Base-by-base conservation (phyloP, 345 rosid species). In the Clausena lansium region DNA sequence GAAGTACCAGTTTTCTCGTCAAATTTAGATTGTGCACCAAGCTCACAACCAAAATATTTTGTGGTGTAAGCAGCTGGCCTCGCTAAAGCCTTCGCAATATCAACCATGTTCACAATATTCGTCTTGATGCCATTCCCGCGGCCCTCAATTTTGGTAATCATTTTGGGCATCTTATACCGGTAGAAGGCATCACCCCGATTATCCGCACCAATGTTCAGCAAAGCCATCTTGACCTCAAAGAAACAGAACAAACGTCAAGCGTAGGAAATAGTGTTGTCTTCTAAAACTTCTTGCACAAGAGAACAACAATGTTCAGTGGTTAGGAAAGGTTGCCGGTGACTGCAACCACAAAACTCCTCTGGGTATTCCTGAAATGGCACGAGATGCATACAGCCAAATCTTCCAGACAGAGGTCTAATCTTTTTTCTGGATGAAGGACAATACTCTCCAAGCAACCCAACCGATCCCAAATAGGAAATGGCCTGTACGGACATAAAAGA, bases 181-280 rank as follows among this genome's bases (percentile, higher is more conserved):
- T 91, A 91, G 67, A 90, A 90, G 87, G 96, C 94, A 87, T 92
- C 94, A 75, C 86, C 94, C 0, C 91, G 88, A 83, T 92, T 92
- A 65, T 89, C 88, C 80, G 92, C 97, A 84, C 97, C 94, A 76
- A 92, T 90, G 81, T 92, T 92, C 60, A 85, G 88, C 83, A 92
- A 81, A 19, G 96, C 93, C 93, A 91, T 90, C 73, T 82, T 84
- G 82, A 70, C 15, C 64, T 52, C 52, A 36, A 15, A 35, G 47
- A 63, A 38, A 62, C 35, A 61, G 60, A 55, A 35, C 33, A 28
- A 13, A 74, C 35, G 28, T 66, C 52, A 69, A 67, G 9, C 54
- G 45, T 28, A 39, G 66, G 76, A 22, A 60, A 47, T 77, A 66
- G 67, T 65, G 33, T 70, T 65, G 20, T 76, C 73, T 66, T 58